phyloP scores from a whole-genome alignment of 345 rosid genomes.

The Pugionium cornutum region DNA sequence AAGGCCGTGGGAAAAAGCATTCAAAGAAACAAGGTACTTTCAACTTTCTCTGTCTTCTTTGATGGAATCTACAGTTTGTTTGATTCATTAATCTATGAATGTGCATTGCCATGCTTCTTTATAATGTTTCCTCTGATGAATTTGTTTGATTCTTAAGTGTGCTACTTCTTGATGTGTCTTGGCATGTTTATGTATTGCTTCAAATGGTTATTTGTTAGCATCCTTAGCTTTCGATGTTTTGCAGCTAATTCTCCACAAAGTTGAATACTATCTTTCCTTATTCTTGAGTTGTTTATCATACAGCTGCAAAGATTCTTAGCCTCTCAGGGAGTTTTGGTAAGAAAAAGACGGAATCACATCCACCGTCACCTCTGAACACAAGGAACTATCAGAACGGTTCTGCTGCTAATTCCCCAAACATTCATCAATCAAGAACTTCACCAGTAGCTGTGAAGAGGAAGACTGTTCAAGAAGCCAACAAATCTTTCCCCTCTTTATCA shows the following conservation, averaged over 20 bases:
- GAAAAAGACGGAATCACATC: conserved; percentile 58
- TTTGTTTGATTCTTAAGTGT: too few relatives aligned
- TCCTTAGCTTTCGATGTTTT: background rate
- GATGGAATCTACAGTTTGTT: too few relatives aligned
- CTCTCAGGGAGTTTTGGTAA: conserved; percentile 59
- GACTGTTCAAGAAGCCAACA: conserved; percentile 34
- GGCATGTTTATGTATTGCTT: too few relatives aligned
- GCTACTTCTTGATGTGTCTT: too few relatives aligned
- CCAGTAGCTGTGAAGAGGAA: conserved; percentile 42
- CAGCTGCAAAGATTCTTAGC: conserved; percentile 57
- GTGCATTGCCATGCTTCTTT: too few relatives aligned
- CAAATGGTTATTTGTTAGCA: too few relatives aligned
- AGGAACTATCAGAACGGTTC: conserved; percentile 36
- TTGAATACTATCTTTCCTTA: conserved; percentile 6
- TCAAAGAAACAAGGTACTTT: conserved; percentile 40
- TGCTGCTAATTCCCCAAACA: conserved; percentile 29
- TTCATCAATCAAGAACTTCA: conserved; percentile 46
- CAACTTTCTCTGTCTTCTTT: too few relatives aligned
- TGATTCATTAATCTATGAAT: too few relatives aligned
- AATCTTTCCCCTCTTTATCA: conserved; percentile 37
- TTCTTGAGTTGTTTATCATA: conserved; percentile 23
- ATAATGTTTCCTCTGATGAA: too few relatives aligned
- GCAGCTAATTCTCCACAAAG: background rate
- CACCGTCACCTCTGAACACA: conserved; percentile 45
- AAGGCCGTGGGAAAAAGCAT: conserved; percentile 38